Percentiles rank a stretch among this genome's conserved stretches.
Conservation (phyloP, 2,329 filamentous ascomycete genomes). For the Stachybotrys elegans region DNA sequence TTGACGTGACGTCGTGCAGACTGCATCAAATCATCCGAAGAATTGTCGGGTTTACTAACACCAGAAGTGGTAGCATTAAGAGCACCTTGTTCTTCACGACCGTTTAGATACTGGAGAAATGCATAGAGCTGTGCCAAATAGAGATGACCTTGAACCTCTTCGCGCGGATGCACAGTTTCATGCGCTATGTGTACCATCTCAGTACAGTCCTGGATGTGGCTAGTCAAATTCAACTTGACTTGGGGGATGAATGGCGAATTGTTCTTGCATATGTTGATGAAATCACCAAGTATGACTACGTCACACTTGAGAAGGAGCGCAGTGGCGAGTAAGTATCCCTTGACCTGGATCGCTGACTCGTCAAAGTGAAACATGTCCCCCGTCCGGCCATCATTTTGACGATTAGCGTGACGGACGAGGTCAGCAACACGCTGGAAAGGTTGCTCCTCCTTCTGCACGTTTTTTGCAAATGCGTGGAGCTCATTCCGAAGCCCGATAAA, state of each 20-base stretch:
- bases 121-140: slow-evolving; percentile 43
- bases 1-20: slow-evolving; percentile 12
- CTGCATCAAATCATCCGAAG: background rate
- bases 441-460: slow-evolving; percentile 40
- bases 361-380: slow-evolving; percentile 26
- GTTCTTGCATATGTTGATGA: slow-evolving; percentile 13
- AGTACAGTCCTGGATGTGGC: slow-evolving; percentile 32
- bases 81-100: no score
- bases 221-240: slow-evolving; percentile 19
- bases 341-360: slow-evolving; percentile 28
- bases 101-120: background rate
- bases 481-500: slow-evolving; percentile 7
- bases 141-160: slow-evolving; percentile 46
- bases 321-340: slow-evolving; percentile 33
- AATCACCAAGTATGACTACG: slow-evolving; percentile 38
- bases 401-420: slow-evolving; percentile 35
- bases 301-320: slow-evolving; percentile 45
- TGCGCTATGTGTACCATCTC: slow-evolving; percentile 33
- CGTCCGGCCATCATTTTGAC: slow-evolving; percentile 16
- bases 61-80: background rate
- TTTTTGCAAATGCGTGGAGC: slow-evolving; percentile 7
- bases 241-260: background rate
- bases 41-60: background rate
- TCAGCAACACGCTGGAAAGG: slow-evolving; percentile 42
- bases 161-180: slow-evolving; percentile 27